phyloP scores from a whole-genome alignment of 164 flowering plant species.

The Platanus orientalis region DNA sequence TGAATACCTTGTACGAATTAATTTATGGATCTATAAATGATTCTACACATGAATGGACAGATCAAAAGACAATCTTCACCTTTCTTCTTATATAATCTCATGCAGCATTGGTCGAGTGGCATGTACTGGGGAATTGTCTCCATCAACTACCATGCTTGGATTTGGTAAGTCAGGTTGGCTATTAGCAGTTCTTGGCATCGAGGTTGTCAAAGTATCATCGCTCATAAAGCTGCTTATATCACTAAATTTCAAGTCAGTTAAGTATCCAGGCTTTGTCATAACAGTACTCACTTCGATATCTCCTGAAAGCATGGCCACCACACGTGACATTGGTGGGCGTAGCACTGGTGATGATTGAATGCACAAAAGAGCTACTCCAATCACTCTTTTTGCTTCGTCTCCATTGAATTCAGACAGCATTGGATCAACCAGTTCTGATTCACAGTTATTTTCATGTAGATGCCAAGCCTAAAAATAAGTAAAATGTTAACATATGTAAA shows the following conservation, averaged over 20 bases:
- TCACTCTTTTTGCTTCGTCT: slow-evolving; percentile 29
- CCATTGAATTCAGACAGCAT: slow-evolving; percentile 23
- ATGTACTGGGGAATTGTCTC: slow-evolving; percentile 4
- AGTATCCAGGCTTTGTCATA: slow-evolving; percentile 34
- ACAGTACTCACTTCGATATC: slow-evolving; percentile 33
- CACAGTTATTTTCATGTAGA: slow-evolving; percentile 32
- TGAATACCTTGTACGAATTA: too few species aligned
- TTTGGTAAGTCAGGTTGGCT: slow-evolving; percentile 8
- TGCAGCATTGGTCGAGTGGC: slow-evolving; percentile 11
- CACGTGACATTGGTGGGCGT: slow-evolving; percentile 42
- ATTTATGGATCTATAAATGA: too few species aligned
- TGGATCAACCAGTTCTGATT: slow-evolving; percentile 39
- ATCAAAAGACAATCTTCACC: slow-evolving; percentile 7
- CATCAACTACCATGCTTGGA: slow-evolving; percentile 1
- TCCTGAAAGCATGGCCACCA: slow-evolving; percentile 44
- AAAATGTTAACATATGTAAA: not conserved
- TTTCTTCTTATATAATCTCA: slow-evolving; percentile 15
- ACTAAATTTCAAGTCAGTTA: slow-evolving; percentile 33
- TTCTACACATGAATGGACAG: too few species aligned
- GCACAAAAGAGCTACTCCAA: slow-evolving; percentile 46
- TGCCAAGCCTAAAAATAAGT: slow-evolving; percentile 41
- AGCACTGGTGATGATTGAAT: slow-evolving; percentile 40
- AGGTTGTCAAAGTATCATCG: slow-evolving; percentile 1
- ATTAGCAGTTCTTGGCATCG: slow-evolving; percentile 3
- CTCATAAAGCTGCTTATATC: slow-evolving; percentile 29